A percentile compares a stretch with the other conserved stretches of the same genome.
phyloP scores from a whole-genome alignment of 768 basidiomycete species.

The Mycena rebaudengoi region DNA sequence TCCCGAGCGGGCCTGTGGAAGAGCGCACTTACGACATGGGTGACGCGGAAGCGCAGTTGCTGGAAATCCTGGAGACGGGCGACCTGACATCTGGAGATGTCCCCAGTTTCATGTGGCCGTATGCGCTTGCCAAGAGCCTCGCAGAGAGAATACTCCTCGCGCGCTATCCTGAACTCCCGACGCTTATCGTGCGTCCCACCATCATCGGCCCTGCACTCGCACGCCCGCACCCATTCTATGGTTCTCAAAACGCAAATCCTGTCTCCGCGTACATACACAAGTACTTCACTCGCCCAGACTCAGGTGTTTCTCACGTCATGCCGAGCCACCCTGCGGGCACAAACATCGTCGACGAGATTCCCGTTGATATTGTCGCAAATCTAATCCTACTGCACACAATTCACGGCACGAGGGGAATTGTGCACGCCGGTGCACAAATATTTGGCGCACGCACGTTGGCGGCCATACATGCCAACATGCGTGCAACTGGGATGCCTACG shows the following conservation, averaged over 20 bases:
- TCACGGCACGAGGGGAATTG: not conserved
- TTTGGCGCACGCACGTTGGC: not conserved
- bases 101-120: not conserved
- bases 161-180: not conserved
- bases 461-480: not conserved
- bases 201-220: not conserved
- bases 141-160: not conserved
- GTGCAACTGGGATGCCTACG: not conserved
- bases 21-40: not conserved
- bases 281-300: not conserved
- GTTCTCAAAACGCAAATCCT: not conserved
- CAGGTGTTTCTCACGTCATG: not conserved
- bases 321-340: not conserved
- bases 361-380: slow-evolving; percentile 2
- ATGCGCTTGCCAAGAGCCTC: not conserved
- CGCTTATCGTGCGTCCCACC: not conserved
- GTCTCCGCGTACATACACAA: not conserved
- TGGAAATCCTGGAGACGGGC: not conserved
- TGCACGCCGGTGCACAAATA: slow-evolving; percentile 1
- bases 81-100: not conserved
- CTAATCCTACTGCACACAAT: not conserved
- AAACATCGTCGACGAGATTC: slow-evolving; percentile 5
- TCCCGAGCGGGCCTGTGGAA: not conserved
- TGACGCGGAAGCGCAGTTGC: not conserved
- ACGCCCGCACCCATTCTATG: not conserved